Percentiles rank a stretch among this genome's conserved stretches.
Evolutionary conservation across 257 asterid species (phyloP).

Genomic region (Oldenlandia corymbosa): DNA sequence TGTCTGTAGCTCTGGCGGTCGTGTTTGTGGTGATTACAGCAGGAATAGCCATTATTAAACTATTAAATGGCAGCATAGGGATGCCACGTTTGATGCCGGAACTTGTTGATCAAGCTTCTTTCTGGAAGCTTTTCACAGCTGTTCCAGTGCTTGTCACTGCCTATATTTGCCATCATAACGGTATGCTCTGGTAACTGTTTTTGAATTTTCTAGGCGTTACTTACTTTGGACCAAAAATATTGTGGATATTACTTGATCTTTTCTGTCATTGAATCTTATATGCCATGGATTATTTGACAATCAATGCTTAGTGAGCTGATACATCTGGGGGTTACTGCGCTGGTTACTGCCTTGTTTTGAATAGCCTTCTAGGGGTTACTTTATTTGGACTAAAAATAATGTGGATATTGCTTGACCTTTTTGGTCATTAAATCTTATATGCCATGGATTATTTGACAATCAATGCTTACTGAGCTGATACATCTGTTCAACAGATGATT

Average conservation of each 20-base stretch:
- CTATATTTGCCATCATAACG: conserved; percentile 79
- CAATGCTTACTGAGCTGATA: not conserved
- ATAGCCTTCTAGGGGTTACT: not conserved
- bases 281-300: no score
- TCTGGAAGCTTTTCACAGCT: conserved; percentile 83
- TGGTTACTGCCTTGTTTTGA: not conserved
- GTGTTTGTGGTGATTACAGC: conserved; percentile 78
- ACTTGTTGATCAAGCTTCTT: conserved; percentile 69
- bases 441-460: not conserved
- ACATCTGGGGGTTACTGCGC: no score
- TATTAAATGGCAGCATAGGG: conserved; percentile 64
- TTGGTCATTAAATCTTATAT: not conserved
- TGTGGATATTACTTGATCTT: no score
- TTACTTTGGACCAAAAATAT: no score
- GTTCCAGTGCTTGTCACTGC: conserved; percentile 85
- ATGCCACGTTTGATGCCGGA: conserved; percentile 69
- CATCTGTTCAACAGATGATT: not conserved
- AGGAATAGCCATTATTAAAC: conserved; percentile 56
- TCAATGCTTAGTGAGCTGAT: not conserved
- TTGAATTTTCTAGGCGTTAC: no score
- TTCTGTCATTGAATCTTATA: no score
- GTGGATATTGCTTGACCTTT: not conserved
- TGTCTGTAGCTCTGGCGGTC: conserved; percentile 74
- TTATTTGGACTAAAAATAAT: not conserved
- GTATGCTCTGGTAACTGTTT: conserved; percentile 57